phyloP scores from a whole-genome alignment of 2,329 filamentous ascomycete genomes.

The Aspergillus sp. region DNA sequence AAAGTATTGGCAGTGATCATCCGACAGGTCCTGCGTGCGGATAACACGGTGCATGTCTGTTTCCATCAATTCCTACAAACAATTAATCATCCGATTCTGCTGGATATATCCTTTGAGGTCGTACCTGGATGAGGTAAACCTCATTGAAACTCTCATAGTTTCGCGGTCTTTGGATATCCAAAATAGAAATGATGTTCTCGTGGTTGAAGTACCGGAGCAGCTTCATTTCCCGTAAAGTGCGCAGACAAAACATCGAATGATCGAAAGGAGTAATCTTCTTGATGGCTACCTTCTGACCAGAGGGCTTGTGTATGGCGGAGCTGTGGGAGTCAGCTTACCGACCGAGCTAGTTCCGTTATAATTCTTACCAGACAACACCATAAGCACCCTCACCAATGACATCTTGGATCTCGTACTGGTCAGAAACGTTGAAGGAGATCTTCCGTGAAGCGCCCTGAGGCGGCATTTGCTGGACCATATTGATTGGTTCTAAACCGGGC shows the following conservation, averaged over 20 bases:
- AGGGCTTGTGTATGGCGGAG: slow-evolving; percentile 97
- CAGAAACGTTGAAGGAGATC: slow-evolving; percentile 99
- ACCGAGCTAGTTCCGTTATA: background rate
- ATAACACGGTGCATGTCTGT: slow-evolving; percentile 99
- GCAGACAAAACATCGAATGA: slow-evolving; percentile 97
- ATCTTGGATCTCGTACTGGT: slow-evolving; percentile 99
- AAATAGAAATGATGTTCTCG: slow-evolving; percentile 99
- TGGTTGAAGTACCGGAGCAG: slow-evolving; percentile 98
- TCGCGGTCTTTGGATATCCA: slow-evolving; percentile 97
- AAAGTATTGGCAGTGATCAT: slow-evolving; percentile 99
- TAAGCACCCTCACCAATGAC: slow-evolving; percentile 98
- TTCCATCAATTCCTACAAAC: slow-evolving; percentile 89
- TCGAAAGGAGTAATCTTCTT: slow-evolving; percentile 99
- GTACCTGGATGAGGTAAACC: slow-evolving; percentile 96
- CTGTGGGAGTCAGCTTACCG: slow-evolving; percentile 47
- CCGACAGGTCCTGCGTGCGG: slow-evolving; percentile 94
- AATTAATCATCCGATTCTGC: background rate
- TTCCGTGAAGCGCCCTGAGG: slow-evolving; percentile 68
- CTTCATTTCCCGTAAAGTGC: slow-evolving; percentile 99
- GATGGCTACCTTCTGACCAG: slow-evolving; percentile 97
- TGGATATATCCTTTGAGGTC: slow-evolving; percentile 18
- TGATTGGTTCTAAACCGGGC: slow-evolving; percentile 11
- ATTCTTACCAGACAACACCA: slow-evolving; percentile 89
- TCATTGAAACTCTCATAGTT: slow-evolving; percentile 96
- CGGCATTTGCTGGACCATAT: slow-evolving; percentile 46